Conservation (phyloP, 2,329 filamentous ascomycete species). For the Ascosphaera apis region DNA sequence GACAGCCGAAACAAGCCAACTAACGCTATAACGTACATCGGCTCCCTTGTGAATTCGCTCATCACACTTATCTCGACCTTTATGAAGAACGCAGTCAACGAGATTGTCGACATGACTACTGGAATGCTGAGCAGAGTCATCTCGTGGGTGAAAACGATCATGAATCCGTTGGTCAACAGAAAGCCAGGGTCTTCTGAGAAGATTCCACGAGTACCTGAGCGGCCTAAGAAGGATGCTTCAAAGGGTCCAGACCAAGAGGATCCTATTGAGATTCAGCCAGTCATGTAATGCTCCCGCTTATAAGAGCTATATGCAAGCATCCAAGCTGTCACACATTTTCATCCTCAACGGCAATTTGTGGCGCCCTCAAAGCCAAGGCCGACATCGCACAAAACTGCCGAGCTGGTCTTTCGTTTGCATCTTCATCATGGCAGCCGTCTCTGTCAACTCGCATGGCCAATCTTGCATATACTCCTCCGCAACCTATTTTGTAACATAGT, state of each 20-base stretch:
- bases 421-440: too few relatives aligned
- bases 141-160: neutral
- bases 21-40: neutral
- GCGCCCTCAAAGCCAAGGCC: too few relatives aligned
- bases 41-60: neutral
- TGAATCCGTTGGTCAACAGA: neutral
- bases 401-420: too few relatives aligned
- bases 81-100: neutral
- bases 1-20: neutral
- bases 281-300: too few relatives aligned
- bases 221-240: neutral
- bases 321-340: too few relatives aligned
- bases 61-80: neutral
- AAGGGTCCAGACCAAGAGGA: neutral
- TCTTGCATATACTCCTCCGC: too few relatives aligned
- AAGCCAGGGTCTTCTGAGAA: neutral
- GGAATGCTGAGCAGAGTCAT: neutral
- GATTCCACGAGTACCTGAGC: neutral
- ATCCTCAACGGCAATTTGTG: too few relatives aligned
- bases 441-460: too few relatives aligned
- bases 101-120: neutral
- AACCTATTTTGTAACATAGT: too few relatives aligned
- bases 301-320: too few relatives aligned
- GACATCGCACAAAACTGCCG: too few relatives aligned
- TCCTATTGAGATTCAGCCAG: neutral